Conservation (phyloP, 2,329 filamentous ascomycete genomes). For the Arthrobotrys sphaeroides region DNA sequence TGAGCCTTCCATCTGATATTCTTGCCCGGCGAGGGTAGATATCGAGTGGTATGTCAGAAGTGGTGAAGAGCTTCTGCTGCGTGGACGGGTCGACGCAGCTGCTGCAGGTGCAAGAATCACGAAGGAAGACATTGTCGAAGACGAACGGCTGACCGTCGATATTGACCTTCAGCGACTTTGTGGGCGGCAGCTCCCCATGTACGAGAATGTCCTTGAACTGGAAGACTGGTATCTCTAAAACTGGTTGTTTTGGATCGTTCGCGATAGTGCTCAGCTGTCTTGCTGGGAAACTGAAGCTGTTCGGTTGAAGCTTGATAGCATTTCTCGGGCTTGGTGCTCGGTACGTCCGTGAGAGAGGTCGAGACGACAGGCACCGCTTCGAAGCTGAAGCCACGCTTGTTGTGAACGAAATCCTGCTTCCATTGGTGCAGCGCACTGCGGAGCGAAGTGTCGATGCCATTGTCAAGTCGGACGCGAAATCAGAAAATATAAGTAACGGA, state of each 20-base stretch:
- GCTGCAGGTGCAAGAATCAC: constrained; percentile 70
- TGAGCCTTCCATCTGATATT: constrained; percentile 64
- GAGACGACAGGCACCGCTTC: constrained; percentile 27
- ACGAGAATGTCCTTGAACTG: constrained; percentile 45
- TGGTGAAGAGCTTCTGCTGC: constrained; percentile 72
- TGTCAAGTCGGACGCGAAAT: background rate
- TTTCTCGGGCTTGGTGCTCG: background rate
- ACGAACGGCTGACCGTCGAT: constrained; percentile 53
- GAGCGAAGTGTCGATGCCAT: constrained; percentile 49
- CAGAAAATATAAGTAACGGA: background rate
- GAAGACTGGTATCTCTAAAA: constrained; percentile 46
- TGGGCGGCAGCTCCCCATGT: constrained; percentile 26
- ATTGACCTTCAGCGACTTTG: constrained; percentile 49
- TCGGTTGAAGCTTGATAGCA: background rate
- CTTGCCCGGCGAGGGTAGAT: constrained; percentile 62
- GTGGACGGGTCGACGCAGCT: constrained; percentile 69
- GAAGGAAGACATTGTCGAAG: constrained; percentile 61
- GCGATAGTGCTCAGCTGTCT: constrained; percentile 25
- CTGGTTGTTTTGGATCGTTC: background rate
- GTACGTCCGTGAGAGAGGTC: background rate
- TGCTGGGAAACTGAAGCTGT: constrained; percentile 6
- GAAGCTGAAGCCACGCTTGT: constrained; percentile 21
- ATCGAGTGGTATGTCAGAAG: constrained; percentile 69
- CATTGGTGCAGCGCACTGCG: constrained; percentile 18
- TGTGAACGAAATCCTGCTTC: background rate